Conservation (phyloP, 2,329 filamentous ascomycete species). For the Lecanicillium sp. region DNA sequence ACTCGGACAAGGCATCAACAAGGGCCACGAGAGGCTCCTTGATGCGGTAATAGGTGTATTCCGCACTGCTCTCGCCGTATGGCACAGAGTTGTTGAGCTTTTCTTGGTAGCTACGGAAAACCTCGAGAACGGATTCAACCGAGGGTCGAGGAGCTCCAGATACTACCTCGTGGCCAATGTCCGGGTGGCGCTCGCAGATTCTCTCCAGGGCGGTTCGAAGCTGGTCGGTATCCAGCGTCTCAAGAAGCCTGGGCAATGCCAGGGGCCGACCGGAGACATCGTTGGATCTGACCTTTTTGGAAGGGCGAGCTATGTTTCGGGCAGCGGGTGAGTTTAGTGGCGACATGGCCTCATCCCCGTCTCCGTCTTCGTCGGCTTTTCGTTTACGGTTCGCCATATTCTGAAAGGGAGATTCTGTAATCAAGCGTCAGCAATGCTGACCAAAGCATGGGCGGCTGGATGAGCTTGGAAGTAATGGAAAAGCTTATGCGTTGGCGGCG, state of each 20-base stretch:
- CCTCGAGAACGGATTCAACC: constrained; percentile 68
- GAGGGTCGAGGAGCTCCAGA: constrained; percentile 80
- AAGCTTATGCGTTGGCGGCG: too few species aligned
- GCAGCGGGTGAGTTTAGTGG: constrained; percentile 73
- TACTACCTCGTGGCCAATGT: constrained; percentile 77
- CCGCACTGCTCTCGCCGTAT: constrained; percentile 74
- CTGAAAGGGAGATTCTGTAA: constrained; percentile 35
- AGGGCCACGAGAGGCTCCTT: constrained; percentile 72
- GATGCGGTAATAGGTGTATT: constrained; percentile 93
- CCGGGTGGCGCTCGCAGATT: constrained; percentile 83
- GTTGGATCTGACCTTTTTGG: constrained; percentile 54
- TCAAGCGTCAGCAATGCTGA: constrained; percentile 5
- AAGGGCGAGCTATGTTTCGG: constrained; percentile 57
- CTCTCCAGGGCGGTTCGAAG: constrained; percentile 80
- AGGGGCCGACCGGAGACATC: constrained; percentile 56
- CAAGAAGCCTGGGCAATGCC: constrained; percentile 65
- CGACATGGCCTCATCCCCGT: constrained; percentile 81
- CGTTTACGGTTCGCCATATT: constrained; percentile 62
- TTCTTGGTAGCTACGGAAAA: constrained; percentile 74
- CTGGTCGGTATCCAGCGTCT: constrained; percentile 81
- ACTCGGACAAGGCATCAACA: constrained; percentile 85
- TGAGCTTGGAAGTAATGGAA: neutral
- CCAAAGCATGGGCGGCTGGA: neutral
- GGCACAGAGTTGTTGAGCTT: constrained; percentile 74
- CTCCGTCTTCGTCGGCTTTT: constrained; percentile 77